Base-by-base conservation (phyloP, 495 filamentous ascomycete species). In the Penicillium antarcticum region DNA sequence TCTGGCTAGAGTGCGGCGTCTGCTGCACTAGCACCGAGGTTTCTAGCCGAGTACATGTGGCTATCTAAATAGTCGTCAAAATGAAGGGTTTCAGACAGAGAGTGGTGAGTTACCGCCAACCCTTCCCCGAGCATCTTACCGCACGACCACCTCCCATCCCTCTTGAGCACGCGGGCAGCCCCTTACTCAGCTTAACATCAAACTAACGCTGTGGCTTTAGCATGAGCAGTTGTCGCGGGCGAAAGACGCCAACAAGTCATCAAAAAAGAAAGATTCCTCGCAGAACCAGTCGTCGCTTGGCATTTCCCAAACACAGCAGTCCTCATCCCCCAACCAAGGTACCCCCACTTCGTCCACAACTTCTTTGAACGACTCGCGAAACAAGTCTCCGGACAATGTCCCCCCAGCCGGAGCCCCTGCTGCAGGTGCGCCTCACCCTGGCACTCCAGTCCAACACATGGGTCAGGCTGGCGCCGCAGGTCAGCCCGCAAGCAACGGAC, bases 61-160 rank as follows among this genome's bases (percentile, higher is more conserved):
- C 52, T 61, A 48, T 67, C 59, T 45, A 63, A 52, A 56, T 55
- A 51, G 51, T 45, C 37, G 57, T 58, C 51, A 91, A 82, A 75
- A 97, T 98, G 94, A 97, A 96, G 78, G 86, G 89, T 66, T 96
- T 98, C 73, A 87, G 94, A 76, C 90, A 95, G 78, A 87, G 88
- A 87, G 95, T 97, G 77, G 92, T 96, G 80, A 80, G 92, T 87
- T 56, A 51, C 41, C 58, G 42, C 33, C 18, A 23, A 17, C 18
- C 13, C 36, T 49, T 29, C 19, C 18, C 47, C 43, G 39, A 42
- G 47, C 60, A 48, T 46, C 52, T 55, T 46, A 57, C 41, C 48
- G 46, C 60, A 62, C 52, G 42, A 55, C 51, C 37, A 51, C 51
- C 47, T 41, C 52, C 44, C 32, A 19, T 52, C 48, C 45, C 38